Percentiles rank a stretch among this genome's conserved stretches.
These are phyloP conservation scores for Brassica juncea DNA, from an alignment of 345 rosid species.

Conservation along the genomic window DNA sequence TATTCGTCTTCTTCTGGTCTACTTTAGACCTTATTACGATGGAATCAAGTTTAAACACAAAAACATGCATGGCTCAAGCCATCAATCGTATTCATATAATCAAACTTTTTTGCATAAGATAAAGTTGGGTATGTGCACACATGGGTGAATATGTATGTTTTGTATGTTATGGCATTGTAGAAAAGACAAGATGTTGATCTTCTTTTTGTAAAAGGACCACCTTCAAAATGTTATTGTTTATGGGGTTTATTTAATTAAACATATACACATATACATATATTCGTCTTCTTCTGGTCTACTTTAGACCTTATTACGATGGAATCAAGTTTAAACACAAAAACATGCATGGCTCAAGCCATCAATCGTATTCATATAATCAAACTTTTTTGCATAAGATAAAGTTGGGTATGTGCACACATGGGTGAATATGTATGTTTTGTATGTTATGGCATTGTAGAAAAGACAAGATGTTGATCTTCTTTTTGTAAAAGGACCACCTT, in stretches of 20 bases:
- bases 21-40: background rate
- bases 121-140: conserved; percentile 21
- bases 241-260: conserved; percentile 15
- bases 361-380: background rate
- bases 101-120: conserved; percentile 3
- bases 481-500: conserved; percentile 35
- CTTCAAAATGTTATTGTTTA: conserved; percentile 1
- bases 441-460: conserved; percentile 23
- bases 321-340: conserved; percentile 13
- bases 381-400: conserved; percentile 7
- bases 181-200: conserved; percentile 39
- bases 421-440: conserved; percentile 7
- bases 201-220: conserved; percentile 34
- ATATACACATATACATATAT: background rate
- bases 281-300: background rate
- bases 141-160: background rate
- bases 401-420: conserved; percentile 29
- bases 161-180: conserved; percentile 23
- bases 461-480: conserved; percentile 39
- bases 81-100: conserved; percentile 5
- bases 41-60: conserved; percentile 14
- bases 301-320: background rate
- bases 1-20: background rate
- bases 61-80: conserved; percentile 1
- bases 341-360: conserved; percentile 8